Percentiles rank a stretch among this genome's conserved stretches.
Conservation (phyloP, 768 basidiomycete genomes). For the Mycena amicta region DNA sequence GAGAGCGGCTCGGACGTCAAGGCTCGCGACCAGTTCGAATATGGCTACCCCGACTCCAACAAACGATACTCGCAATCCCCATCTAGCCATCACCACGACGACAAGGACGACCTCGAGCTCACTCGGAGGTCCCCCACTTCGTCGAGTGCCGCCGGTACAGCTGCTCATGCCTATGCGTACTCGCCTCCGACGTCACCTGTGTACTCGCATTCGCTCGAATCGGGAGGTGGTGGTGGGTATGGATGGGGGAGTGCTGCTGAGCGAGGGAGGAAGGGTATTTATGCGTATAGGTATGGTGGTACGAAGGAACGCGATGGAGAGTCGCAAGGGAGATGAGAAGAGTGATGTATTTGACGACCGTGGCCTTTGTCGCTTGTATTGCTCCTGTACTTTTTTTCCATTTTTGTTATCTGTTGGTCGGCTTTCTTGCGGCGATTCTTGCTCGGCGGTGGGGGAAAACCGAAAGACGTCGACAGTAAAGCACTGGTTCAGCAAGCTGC, state of each 20-base stretch:
- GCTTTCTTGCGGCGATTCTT: too few species aligned
- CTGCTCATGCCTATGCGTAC: background rate
- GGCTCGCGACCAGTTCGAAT: background rate
- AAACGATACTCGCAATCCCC: background rate
- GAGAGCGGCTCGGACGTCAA: background rate
- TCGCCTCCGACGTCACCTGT: background rate
- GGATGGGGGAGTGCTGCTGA: conserved; percentile 1
- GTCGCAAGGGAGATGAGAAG: too few species aligned
- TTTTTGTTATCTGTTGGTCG: too few species aligned
- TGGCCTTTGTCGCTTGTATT: too few species aligned
- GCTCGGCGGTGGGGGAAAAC: too few species aligned
- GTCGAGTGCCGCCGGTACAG: background rate
- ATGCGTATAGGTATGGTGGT: background rate
- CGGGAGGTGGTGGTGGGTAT: background rate
- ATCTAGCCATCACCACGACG: background rate
- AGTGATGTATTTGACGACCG: too few species aligned
- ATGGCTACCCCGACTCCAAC: background rate
- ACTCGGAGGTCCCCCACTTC: background rate
- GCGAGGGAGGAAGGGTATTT: background rate
- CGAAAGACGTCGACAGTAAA: too few species aligned
- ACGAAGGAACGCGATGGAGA: background rate
- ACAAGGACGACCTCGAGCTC: conserved; percentile 1
- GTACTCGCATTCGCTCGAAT: background rate
- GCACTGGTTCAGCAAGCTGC: too few species aligned
- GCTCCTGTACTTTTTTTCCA: too few species aligned